Percentiles rank a stretch among this genome's conserved stretches.
These are phyloP conservation scores for Leccinum disarticulatum DNA, from an alignment of 768 basidiomycete species.

Conservation along the genomic window DNA sequence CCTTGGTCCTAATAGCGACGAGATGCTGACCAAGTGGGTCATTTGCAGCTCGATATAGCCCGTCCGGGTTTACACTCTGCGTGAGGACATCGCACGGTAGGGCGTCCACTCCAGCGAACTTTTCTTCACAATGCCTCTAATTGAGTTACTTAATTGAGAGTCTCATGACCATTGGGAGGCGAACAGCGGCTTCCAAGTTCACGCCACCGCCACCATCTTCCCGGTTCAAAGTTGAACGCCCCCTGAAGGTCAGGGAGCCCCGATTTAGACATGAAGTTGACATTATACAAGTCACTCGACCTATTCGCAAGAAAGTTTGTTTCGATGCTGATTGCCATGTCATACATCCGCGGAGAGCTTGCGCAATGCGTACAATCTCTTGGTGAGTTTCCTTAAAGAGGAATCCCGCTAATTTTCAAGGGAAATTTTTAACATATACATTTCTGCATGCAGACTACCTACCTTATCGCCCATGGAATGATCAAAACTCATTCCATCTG, in stretches of 20 bases:
- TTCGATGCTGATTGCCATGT: slow-evolving; percentile 5
- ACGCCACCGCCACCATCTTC: neutral
- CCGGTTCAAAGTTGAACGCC: slow-evolving; percentile 16
- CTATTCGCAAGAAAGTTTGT: neutral
- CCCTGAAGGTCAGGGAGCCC: no score
- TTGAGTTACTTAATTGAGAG: neutral
- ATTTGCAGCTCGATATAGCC: neutral
- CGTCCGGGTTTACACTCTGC: neutral
- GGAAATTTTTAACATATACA: neutral
- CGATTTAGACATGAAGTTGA: neutral
- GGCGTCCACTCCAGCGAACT: neutral
- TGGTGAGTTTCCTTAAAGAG: neutral
- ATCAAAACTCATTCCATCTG: neutral
- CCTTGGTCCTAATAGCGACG: neutral
- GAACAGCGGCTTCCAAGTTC: neutral
- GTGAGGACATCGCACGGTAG: neutral
- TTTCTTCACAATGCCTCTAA: neutral
- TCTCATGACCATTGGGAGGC: neutral
- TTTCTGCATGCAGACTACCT: neutral
- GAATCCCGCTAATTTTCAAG: neutral
- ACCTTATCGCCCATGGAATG: neutral
- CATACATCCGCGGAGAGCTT: neutral
- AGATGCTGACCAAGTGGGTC: no score
- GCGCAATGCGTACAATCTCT: neutral
- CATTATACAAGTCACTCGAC: neutral